Evolutionary conservation across 495 filamentous ascomycete genomes (phyloP).

Genomic region (Aspergillus sclerotioniger): DNA sequence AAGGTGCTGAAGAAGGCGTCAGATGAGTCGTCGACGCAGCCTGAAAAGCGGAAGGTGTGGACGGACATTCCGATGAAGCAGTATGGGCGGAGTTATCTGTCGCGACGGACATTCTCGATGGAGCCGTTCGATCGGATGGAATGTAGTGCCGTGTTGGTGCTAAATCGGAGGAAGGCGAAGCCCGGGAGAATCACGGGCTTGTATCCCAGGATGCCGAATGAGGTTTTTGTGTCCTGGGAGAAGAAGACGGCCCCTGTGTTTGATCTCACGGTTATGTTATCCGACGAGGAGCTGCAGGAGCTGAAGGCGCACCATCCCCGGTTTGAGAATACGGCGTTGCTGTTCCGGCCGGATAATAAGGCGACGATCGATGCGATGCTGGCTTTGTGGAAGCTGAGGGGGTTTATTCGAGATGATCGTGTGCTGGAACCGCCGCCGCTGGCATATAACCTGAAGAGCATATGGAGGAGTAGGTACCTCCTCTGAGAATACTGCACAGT

Average conservation of each 20-base stretch:
- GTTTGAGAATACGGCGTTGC: conserved; percentile 30
- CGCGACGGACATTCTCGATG: conserved; percentile 7
- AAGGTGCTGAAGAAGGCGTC: conserved; percentile 35
- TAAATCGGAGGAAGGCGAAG: conserved; percentile 6
- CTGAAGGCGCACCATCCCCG: conserved; percentile 26
- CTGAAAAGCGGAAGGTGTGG: conserved; percentile 35
- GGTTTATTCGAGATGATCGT: conserved; percentile 43
- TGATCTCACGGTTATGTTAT: conserved; percentile 41
- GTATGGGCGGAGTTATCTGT: not conserved
- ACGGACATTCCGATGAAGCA: conserved; percentile 9
- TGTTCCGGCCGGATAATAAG: conserved; percentile 35
- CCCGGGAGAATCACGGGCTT: not conserved
- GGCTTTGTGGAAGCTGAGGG: conserved; percentile 67
- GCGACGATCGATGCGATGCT: conserved; percentile 51
- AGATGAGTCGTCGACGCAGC: conserved; percentile 18
- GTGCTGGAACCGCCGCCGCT: not conserved
- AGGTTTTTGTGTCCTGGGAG: conserved; percentile 29
- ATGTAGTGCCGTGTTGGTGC: conserved; percentile 30
- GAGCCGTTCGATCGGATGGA: conserved; percentile 29
- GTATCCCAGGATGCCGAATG: conserved; percentile 19
- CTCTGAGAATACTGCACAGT: not conserved
- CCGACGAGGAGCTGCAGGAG: conserved; percentile 27
- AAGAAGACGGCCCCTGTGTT: conserved; percentile 42
- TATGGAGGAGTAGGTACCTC: not conserved
- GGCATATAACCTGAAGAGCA: not conserved